These are phyloP conservation scores for Takashimella koratensis DNA, from an alignment of 1,284 basidiomycete genomes.

Conservation along the genomic window DNA sequence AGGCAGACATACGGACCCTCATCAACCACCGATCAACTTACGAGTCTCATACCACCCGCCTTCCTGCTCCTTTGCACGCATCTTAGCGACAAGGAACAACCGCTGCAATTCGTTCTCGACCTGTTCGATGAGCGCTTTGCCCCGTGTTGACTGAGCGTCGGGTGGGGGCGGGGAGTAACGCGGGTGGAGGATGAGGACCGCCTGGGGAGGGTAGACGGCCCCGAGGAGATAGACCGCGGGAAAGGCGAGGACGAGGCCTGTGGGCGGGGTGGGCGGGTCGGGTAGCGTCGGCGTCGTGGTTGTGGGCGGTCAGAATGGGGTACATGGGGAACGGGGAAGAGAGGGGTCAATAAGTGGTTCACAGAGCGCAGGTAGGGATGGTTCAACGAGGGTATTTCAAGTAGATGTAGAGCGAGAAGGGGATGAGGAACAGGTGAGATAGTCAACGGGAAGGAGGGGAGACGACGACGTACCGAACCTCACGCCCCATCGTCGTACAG, in stretches of 20 bases:
- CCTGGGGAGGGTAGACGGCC: constrained; percentile 61
- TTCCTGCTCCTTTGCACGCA: constrained; percentile 40
- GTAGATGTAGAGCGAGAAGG: too few species aligned
- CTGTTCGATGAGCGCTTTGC: constrained; percentile 57
- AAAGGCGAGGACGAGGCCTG: constrained; percentile 39
- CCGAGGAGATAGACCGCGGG: constrained; percentile 51
- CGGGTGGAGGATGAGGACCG: constrained; percentile 64
- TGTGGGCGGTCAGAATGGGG: too few species aligned
- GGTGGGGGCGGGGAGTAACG: constrained; percentile 65
- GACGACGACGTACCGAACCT: not conserved
- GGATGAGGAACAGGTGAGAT: too few species aligned
- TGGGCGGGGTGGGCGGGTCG: too few species aligned
- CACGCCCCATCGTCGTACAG: not conserved
- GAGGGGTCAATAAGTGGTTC: too few species aligned
- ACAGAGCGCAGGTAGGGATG: too few species aligned
- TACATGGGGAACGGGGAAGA: too few species aligned
- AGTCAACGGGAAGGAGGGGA: too few species aligned
- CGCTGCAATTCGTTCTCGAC: constrained; percentile 68
- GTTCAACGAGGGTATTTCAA: too few species aligned
- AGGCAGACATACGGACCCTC: too few species aligned
- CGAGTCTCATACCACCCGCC: constrained; percentile 48
- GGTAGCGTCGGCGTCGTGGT: too few species aligned
- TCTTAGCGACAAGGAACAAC: constrained; percentile 59
- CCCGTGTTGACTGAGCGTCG: constrained; percentile 60
- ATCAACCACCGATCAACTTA: too few species aligned